A percentile compares a stretch with the other conserved stretches of the same genome.
Conservation (phyloP, 2,329 filamentous ascomycete genomes). For the Calonectria montana region DNA sequence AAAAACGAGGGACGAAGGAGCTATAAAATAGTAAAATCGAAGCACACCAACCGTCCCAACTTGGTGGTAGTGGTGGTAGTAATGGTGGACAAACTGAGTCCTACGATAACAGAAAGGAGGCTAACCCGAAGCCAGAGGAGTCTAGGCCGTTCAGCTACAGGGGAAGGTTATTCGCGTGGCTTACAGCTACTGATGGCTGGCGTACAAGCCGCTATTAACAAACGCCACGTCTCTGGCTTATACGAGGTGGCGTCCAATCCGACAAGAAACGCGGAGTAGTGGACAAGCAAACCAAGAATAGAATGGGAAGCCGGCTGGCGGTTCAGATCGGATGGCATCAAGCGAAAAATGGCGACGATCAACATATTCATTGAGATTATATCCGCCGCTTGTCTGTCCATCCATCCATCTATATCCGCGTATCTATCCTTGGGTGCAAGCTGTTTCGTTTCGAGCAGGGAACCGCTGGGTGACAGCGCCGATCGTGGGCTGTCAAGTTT, state of each 20-base stretch:
- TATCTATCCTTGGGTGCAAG: too few relatives aligned
- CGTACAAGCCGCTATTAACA: neutral
- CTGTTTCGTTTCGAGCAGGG: too few relatives aligned
- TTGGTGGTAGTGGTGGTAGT: neutral
- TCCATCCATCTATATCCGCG: too few relatives aligned
- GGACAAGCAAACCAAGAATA: too few relatives aligned
- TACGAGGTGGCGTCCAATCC: neutral
- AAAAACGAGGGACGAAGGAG: neutral
- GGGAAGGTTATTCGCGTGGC: neutral
- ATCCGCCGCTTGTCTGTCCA: too few relatives aligned
- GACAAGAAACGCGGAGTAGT: neutral
- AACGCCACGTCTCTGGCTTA: neutral
- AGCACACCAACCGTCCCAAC: neutral
- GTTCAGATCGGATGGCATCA: too few relatives aligned
- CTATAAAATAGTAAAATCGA: neutral
- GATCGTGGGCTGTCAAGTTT: neutral
- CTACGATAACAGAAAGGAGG: neutral
- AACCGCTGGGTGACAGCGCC: too few relatives aligned
- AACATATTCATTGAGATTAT: too few relatives aligned
- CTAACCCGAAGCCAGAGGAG: neutral
- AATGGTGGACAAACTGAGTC: neutral
- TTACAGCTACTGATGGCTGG: neutral
- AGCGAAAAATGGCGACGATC: too few relatives aligned
- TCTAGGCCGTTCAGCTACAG: neutral
- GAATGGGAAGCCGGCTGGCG: too few relatives aligned